phyloP scores from a whole-genome alignment of 2,329 filamentous ascomycete species.

The Penicillium sp. region DNA sequence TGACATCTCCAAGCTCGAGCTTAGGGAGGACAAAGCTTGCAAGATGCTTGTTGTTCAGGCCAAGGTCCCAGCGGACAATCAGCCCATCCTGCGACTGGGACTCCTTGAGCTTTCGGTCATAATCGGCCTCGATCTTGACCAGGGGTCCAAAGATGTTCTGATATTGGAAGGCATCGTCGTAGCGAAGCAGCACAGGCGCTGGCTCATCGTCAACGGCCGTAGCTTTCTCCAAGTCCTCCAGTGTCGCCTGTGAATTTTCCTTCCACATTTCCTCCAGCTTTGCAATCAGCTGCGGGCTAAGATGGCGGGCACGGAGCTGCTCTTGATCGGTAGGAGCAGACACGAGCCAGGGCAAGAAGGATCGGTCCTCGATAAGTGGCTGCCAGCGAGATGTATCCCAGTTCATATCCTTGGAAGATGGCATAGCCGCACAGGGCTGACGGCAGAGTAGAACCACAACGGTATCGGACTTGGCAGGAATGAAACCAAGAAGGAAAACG shows the following conservation, averaged over 20 bases:
- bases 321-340: constrained; percentile 87
- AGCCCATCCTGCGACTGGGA: constrained; percentile 96
- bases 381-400: constrained; percentile 99
- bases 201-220: constrained; percentile 93
- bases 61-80: constrained; percentile 90
- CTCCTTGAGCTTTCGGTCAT: constrained; percentile 98
- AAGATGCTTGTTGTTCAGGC: constrained; percentile 94
- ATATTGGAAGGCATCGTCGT: constrained; percentile 97
- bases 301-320: constrained; percentile 88
- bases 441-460: constrained; percentile 96
- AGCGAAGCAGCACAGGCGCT: constrained; percentile 85
- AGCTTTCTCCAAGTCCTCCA: constrained; percentile 88
- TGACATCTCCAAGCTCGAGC: constrained; percentile 95
- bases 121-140: constrained; percentile 99
- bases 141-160: constrained; percentile 98
- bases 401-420: constrained; percentile 98
- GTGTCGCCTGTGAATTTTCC: constrained; percentile 83
- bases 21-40: constrained; percentile 96
- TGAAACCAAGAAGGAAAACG: constrained; percentile 95
- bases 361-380: constrained; percentile 93
- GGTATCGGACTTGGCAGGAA: constrained; percentile 96
- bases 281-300: constrained; percentile 91
- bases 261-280: constrained; percentile 99
- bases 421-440: constrained; percentile 91
- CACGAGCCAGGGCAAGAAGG: constrained; percentile 93